Percentiles rank a stretch among this genome's conserved stretches.
phyloP scores from a whole-genome alignment of 495 filamentous ascomycete genomes.

The Xylaria nigripes region DNA sequence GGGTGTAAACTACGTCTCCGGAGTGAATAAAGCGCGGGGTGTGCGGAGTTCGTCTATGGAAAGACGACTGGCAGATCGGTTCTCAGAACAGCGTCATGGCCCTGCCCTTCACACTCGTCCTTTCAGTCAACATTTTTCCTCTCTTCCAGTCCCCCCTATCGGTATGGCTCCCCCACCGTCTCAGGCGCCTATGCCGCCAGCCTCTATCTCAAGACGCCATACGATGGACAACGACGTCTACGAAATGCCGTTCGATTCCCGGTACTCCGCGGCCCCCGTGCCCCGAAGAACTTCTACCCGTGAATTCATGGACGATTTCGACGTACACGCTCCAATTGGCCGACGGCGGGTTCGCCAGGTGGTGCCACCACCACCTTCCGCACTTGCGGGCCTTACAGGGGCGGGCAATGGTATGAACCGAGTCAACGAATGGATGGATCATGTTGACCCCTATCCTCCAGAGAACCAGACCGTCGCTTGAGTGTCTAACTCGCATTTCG shows the following conservation, averaged over 20 bases:
- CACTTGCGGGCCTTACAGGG: conserved; percentile 39
- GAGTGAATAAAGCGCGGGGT: conserved; percentile 25
- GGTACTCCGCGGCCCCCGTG: conserved; percentile 9
- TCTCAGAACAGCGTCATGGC: conserved; percentile 28
- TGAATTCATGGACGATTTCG: conserved; percentile 20
- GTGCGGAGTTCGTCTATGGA: conserved; percentile 35
- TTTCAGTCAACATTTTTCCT: conserved; percentile 23
- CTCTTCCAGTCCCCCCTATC: conserved; percentile 20
- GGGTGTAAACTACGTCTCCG: conserved; percentile 30
- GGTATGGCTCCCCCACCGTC: conserved; percentile 25
- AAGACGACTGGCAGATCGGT: conserved; percentile 35
- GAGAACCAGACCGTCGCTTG: conserved; percentile 5
- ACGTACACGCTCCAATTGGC: conserved; percentile 12
- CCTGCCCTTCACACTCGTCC: conserved; percentile 17
- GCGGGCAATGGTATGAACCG: conserved; percentile 38
- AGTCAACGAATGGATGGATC: conserved; percentile 40
- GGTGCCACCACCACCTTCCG: conserved; percentile 29
- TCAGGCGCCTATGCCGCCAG: conserved; percentile 14
- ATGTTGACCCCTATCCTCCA: conserved; percentile 32
- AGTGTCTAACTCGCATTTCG: neutral
- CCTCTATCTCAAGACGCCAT: conserved; percentile 28
- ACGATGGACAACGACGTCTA: conserved; percentile 38
- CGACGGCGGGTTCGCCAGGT: conserved; percentile 19
- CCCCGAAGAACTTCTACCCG: conserved; percentile 17
- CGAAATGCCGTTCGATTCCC: conserved; percentile 16